Evolutionary conservation across 768 basidiomycete species (phyloP), one percentile per base, ranked within the genome.

Genomic region (Xerocomus brunneocitrinus): DNA sequence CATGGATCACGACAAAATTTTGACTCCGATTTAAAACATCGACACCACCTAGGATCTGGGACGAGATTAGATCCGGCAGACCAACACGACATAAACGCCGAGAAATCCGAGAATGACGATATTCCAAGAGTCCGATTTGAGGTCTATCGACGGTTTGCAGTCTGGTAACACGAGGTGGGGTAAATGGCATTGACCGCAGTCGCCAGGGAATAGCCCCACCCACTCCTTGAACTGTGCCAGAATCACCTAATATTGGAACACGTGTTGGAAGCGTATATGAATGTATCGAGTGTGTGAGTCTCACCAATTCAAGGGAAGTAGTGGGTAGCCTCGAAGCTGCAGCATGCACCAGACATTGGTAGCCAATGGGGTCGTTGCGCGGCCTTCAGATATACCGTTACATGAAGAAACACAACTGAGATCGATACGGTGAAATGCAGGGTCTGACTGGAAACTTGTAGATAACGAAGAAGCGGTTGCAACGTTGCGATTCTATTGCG

Each of bases 51-150:
- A 19, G 19, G 19, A 19, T 19, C 19, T 19, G 19, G 19, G 19
- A 19, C 19, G 19, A 19, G 19, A 19, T 19, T 19, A 19, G 19
- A 19, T 19, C 19, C 19, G 19, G 19, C 19, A 19, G 19, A 19
- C 19, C 19, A 19, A 19, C 19, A 19, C 19, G 19, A 19, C 19
- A 19, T 19, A 19, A 19, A 58, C 47, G 32, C 75, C 66, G 13
- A 66, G 52, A 19, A 60, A 59, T n/a, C 64, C 66, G 28, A 67
- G 54, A 45, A 65, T 22, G 50, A 66, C 22, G 2, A 67, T 50
- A 13, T 60, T 60, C 36, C 38, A 44, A n/a, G 40, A 58, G 8
- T 43, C 31, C 39, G 19, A 19, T 19, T 19, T 19, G 19, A 19
- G 19, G 19, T 19, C 19, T 19, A 19, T 19, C 19, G 19, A 19